Conservation (phyloP, 352 stramenopile genomes). For the Phytophthora niederhauseri region DNA sequence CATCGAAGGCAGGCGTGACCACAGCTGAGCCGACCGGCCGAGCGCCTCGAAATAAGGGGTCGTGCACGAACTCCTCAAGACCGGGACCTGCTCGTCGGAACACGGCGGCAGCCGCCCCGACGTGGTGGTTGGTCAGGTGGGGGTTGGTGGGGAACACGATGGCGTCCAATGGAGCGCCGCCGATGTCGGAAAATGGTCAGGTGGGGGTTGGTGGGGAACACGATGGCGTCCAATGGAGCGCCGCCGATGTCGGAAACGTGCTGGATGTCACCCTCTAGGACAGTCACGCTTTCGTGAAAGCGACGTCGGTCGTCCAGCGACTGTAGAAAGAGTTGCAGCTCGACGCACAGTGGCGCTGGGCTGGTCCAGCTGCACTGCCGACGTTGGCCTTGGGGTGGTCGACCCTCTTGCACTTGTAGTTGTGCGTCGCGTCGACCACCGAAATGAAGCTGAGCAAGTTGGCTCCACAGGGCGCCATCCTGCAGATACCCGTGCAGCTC, state of each 20-base stretch:
- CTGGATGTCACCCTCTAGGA: constrained; percentile 39
- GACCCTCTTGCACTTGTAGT: constrained; percentile 9
- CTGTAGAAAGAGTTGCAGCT: constrained; percentile 40
- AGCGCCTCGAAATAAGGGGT: constrained; percentile 24
- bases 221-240: constrained; percentile 42
- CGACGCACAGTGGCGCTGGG: constrained; percentile 20
- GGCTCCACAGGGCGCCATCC: constrained; percentile 41
- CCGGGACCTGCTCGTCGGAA: constrained; percentile 49
- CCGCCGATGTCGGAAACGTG: constrained; percentile 24
- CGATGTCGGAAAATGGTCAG: constrained; percentile 25
- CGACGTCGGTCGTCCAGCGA: constrained; percentile 29
- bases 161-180: constrained; percentile 36
- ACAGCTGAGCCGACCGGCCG: constrained; percentile 30
- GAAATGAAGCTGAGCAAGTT: constrained; percentile 35
- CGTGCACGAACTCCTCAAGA: constrained; percentile 38
- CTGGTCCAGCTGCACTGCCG: constrained; percentile 29
- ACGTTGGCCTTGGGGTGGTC: not conserved
- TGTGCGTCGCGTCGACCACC: constrained; percentile 15
- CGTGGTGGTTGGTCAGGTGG: constrained; percentile 41
- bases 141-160: constrained; percentile 59
- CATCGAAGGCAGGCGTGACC: constrained; percentile 50
- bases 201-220: no score
- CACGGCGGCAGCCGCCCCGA: constrained; percentile 41
- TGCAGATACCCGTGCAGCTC: constrained; percentile 31
- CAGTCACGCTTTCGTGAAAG: constrained; percentile 31